phyloP scores from a whole-genome alignment of 1,284 basidiomycete genomes.

The Heliocybe sulcata region DNA sequence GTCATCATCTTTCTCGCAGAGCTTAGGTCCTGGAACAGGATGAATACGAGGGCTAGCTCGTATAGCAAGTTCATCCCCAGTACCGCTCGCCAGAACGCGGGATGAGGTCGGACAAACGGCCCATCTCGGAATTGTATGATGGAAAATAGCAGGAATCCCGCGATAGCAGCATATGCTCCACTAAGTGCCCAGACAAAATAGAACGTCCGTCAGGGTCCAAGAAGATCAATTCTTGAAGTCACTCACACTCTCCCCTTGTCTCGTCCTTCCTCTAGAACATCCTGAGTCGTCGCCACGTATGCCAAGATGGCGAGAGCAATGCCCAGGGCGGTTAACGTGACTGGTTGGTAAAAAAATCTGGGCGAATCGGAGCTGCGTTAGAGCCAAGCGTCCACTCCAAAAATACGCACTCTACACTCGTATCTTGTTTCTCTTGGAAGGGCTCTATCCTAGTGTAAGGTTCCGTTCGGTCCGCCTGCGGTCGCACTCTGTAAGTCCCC shows the following conservation, averaged over 20 bases:
- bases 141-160: conserved; percentile 68
- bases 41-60: conserved; percentile 71
- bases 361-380: neutral
- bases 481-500: conserved; percentile 4
- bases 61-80: conserved; percentile 77
- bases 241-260: conserved; percentile 75
- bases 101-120: conserved; percentile 59
- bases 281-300: conserved; percentile 73
- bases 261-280: conserved; percentile 69
- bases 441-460: conserved; percentile 73
- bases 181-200: conserved; percentile 24
- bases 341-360: conserved; percentile 79
- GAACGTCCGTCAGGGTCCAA: conserved; percentile 4
- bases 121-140: conserved; percentile 84
- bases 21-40: conserved; percentile 75
- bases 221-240: neutral
- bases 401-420: conserved; percentile 64
- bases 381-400: conserved; percentile 1
- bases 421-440: conserved; percentile 76
- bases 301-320: conserved; percentile 59
- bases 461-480: conserved; percentile 72
- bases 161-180: conserved; percentile 63
- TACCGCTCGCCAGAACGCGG: conserved; percentile 70
- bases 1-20: conserved; percentile 77
- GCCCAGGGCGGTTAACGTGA: conserved; percentile 66